A percentile compares a stretch with the other conserved stretches of the same genome.
These are phyloP conservation scores for Astrocystis sublimbata DNA, from an alignment of 495 filamentous ascomycete genomes.

Conservation along the genomic window DNA sequence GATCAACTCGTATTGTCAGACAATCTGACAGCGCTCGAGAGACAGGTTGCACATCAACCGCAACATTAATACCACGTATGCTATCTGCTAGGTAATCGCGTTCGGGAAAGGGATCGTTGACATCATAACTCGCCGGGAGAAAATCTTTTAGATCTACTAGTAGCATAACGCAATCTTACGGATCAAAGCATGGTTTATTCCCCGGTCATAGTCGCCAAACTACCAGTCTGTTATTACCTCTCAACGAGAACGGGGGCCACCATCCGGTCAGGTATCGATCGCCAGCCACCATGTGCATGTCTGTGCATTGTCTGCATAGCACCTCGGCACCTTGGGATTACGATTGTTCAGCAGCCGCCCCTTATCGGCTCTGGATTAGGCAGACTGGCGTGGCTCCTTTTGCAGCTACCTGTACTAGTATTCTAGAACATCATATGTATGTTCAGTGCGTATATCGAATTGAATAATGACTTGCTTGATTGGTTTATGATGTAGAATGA, in stretches of 20 bases:
- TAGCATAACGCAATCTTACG: slow-evolving; percentile 1
- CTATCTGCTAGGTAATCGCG: no score
- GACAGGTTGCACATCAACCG: neutral
- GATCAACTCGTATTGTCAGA: neutral
- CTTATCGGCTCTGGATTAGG: no score
- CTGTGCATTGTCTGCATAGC: neutral
- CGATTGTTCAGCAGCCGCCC: no score
- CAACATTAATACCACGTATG: neutral
- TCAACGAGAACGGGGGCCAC: neutral
- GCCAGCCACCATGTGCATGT: no score
- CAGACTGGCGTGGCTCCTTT: no score
- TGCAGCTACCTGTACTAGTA: no score
- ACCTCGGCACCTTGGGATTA: no score
- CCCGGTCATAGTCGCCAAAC: slow-evolving; percentile 1
- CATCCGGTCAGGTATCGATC: neutral
- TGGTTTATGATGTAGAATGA: no score
- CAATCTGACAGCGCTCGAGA: no score
- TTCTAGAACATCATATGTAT: no score
- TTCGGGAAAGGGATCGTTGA: neutral
- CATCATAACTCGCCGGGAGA: neutral
- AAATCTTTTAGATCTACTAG: neutral
- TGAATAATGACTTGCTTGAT: no score
- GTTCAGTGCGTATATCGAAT: no score
- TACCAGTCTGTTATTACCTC: neutral
- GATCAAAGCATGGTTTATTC: slow-evolving; percentile 7